These are phyloP conservation scores for Sugiyamaella americana DNA, from an alignment of 805 yeast species.

Conservation along the genomic window DNA sequence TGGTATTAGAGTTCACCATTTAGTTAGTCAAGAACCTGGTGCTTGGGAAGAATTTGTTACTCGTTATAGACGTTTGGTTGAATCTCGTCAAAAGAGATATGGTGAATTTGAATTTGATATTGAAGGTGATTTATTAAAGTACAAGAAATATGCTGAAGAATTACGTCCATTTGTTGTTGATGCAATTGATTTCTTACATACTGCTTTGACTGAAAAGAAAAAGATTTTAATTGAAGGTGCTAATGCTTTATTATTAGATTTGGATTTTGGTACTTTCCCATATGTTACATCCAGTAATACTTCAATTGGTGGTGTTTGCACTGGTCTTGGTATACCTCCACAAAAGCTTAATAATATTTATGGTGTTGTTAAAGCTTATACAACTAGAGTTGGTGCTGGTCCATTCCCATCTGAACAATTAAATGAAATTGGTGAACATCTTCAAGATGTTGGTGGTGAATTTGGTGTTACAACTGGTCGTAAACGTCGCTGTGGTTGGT, in stretches of 20 bases:
- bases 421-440: constrained; percentile 75
- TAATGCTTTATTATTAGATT: constrained; percentile 93
- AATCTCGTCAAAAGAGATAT: constrained; percentile 80
- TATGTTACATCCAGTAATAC: constrained; percentile 94
- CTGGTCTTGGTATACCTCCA: constrained; percentile 97
- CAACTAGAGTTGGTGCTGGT: constrained; percentile 98
- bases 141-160: constrained; percentile 64
- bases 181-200: constrained; percentile 67
- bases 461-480: constrained; percentile 98
- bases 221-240: constrained; percentile 96
- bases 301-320: constrained; percentile 95
- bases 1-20: constrained; percentile 94
- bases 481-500: constrained; percentile 99
- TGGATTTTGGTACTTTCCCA: constrained; percentile 97
- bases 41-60: constrained; percentile 90
- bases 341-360: constrained; percentile 67
- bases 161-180: constrained; percentile 91
- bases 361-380: constrained; percentile 98
- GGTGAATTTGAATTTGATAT: constrained; percentile 87
- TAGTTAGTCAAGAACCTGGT: constrained; percentile 80
- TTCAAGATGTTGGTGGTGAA: constrained; percentile 92
- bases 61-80: constrained; percentile 68
- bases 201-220: constrained; percentile 72
- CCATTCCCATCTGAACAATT: constrained; percentile 98
- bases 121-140: constrained; percentile 72